Base-by-base conservation (phyloP, 2,329 filamentous ascomycete species). In the Nothomitra cinnamomea region DNA sequence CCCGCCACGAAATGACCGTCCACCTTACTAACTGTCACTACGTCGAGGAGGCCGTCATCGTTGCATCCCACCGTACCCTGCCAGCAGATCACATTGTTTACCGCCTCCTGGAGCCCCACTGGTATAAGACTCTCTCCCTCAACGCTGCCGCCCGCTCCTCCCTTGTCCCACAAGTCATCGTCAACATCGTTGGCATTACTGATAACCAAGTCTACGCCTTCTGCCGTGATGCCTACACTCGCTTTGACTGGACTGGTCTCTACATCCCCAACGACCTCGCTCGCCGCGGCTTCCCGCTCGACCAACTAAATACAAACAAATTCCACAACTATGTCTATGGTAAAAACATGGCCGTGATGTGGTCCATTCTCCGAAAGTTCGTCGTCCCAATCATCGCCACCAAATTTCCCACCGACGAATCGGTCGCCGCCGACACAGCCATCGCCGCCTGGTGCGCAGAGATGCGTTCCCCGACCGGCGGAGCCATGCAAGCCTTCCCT, bases 251-350 rank as follows among this genome's bases (percentile, higher is more conserved):
- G 56, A 62, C 64, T 21, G 65, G 60, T 15, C 65, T 65, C 56
- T 74, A 75, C 59, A 65, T 74, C 12, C 72, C 72, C 22, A 66
- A 67, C 51, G 70, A 75, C 55, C 66, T 75, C 21, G 52, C 60
- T 2, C 60, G 59, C 1, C 70, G 72, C 19, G 72, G 72, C 0
- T 75, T 75, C 58, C 64, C 67, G 2, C 57, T 60, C 52, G 58
- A 65, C 3, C 62, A 63, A 1, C 60, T 68, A 1, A 57, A 58
- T 8, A 62, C 66, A 49, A 53, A 60, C 6, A 67, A 66, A 54
- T 75, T 70, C 62, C 64, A 67, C 53, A 75, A 75, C 61, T 76
- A 75, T 57, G 64, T 68, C 6, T 76, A 74, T 56, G 73, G 66
- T 17, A 68, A 67, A 57, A 70, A 72, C 60, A 70, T 73, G 59